Percentiles rank a stretch among this genome's conserved stretches.
phyloP scores from a whole-genome alignment of 208 protist species.

The Acanthamoeba rhysodes region DNA sequence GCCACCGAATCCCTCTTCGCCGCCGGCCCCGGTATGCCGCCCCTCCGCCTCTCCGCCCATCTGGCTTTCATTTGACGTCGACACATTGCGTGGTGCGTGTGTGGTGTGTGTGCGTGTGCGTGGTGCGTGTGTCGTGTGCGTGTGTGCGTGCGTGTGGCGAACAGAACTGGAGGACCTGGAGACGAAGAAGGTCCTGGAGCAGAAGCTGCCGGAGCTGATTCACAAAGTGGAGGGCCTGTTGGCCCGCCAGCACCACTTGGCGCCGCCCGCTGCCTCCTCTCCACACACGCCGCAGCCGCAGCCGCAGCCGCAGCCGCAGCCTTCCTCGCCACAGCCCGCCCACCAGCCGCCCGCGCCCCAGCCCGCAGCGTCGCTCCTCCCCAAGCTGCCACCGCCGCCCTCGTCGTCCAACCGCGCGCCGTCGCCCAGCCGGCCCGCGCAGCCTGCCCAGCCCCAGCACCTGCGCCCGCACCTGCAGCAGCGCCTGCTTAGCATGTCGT shows the following conservation, averaged over 20 bases:
- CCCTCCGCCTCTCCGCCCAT: no score
- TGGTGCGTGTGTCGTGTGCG: not conserved
- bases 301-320: no score
- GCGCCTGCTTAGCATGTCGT: not conserved
- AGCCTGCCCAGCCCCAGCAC: no score
- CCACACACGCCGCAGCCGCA: no score
- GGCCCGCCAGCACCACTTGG: not conserved
- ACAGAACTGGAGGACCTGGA: not conserved
- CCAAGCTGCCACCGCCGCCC: not conserved
- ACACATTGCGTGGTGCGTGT: no score
- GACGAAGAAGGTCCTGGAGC: not conserved
- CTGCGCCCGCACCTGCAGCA: not conserved
- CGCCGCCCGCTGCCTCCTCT: not conserved
- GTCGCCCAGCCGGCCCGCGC: not conserved
- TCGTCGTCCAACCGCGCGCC: not conserved
- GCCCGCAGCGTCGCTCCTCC: not conserved
- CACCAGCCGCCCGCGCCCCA: no score
- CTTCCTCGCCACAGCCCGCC: not conserved
- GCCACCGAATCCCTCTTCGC: not conserved
- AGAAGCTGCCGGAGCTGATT: not conserved
- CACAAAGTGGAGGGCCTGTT: not conserved
- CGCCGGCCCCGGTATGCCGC: not conserved
- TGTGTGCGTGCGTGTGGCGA: no score
- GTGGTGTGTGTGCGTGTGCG: no score
- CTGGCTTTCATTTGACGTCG: not conserved